Evolutionary conservation across 257 asterid genomes (phyloP).

Genomic region (Paraleonurus japonicus): DNA sequence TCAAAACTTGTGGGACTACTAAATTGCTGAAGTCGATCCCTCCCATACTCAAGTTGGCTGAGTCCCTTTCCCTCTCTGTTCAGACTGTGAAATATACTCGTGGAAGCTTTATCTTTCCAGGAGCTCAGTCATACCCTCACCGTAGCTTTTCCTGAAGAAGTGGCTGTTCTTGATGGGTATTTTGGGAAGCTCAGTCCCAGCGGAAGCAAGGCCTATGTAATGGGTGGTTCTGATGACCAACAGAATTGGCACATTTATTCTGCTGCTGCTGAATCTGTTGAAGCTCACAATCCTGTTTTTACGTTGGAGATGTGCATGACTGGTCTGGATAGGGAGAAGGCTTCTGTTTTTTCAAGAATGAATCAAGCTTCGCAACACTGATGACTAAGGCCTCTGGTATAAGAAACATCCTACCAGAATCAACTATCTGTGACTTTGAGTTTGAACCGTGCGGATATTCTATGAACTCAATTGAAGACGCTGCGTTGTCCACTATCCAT

Average conservation of each 20-base stretch:
- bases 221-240: conserved; percentile 46
- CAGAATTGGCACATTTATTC: conserved; percentile 81
- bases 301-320: conserved; percentile 91
- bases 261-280: conserved; percentile 47
- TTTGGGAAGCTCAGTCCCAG: conserved; percentile 61
- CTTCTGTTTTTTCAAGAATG: conserved; percentile 61
- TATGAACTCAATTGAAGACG: conserved; percentile 77
- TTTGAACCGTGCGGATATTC: conserved; percentile 91
- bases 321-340: conserved; percentile 64
- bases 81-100: conserved; percentile 62
- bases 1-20: conserved; percentile 85
- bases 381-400: conserved; percentile 69
- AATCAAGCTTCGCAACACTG: conserved; percentile 47
- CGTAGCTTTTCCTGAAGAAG: conserved; percentile 80
- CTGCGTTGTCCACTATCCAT: conserved; percentile 72
- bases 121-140: conserved; percentile 76
- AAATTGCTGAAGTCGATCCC: conserved; percentile 72
- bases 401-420: conserved; percentile 65
- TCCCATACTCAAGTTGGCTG: conserved; percentile 63
- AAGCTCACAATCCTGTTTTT: conserved; percentile 44
- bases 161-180: conserved; percentile 57
- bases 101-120: conserved; percentile 86
- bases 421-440: conserved; percentile 69
- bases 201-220: conserved; percentile 63
- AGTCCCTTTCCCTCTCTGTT: conserved; percentile 49